Percentiles rank a stretch among this genome's conserved stretches.
Evolutionary conservation across 306 rosid species (phyloP).

Genomic region (Macrotyloma uniflorum): DNA sequence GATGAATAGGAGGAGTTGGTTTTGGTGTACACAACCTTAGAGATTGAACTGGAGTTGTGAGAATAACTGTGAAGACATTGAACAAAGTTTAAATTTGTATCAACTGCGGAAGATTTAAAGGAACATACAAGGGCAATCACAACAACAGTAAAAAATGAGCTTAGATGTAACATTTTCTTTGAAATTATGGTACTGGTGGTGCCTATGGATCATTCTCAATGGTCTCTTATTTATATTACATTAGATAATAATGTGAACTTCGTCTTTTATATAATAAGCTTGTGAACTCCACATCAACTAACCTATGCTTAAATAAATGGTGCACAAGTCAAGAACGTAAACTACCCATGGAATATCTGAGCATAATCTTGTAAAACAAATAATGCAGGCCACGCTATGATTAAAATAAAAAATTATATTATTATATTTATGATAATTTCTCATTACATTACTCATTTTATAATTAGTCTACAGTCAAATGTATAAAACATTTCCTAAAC

Average conservation of each 20-base stretch:
- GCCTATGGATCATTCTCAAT: neutral
- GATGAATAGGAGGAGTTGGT: slow-evolving; percentile 50
- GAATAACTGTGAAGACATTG: slow-evolving; percentile 35
- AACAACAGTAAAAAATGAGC: neutral
- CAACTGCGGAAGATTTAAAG: slow-evolving; percentile 33
- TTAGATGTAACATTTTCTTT: slow-evolving; percentile 8
- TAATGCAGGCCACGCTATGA: no score
- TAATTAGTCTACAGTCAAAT: neutral
- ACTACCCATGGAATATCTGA: no score
- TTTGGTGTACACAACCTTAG: slow-evolving; percentile 55
- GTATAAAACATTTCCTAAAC: neutral
- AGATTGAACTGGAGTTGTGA: slow-evolving; percentile 46
- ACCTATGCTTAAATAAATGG: no score
- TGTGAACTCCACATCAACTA: no score
- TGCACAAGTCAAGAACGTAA: no score
- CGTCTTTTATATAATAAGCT: no score
- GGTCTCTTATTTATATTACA: neutral
- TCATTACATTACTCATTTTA: neutral
- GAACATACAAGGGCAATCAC: slow-evolving; percentile 35
- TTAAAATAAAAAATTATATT: no score
- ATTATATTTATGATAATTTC: neutral
- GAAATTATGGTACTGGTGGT: neutral
- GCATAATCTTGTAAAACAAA: no score
- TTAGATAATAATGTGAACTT: neutral
- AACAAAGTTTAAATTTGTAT: slow-evolving; percentile 35